Evolutionary conservation across 805 yeast species (phyloP).

Genomic region (Metschnikowia arizonensis): DNA sequence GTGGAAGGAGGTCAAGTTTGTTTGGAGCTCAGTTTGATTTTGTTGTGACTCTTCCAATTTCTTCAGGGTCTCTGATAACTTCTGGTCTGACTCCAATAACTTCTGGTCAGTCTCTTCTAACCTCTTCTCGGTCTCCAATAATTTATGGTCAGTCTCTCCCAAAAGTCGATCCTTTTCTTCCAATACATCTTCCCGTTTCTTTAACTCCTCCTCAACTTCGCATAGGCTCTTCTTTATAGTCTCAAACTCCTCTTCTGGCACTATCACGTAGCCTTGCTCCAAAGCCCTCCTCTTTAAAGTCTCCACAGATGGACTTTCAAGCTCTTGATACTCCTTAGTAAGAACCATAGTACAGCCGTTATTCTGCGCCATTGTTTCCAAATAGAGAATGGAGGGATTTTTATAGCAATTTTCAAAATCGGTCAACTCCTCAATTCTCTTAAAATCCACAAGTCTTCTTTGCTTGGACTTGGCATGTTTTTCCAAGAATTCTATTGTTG

Average conservation of each 20-base stretch:
- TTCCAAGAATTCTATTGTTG: constrained; percentile 14
- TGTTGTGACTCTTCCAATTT: background rate
- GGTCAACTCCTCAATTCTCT: constrained; percentile 9
- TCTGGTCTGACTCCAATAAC: no score
- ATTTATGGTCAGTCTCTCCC: background rate
- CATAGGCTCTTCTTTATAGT: background rate
- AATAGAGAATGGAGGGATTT: constrained; percentile 21
- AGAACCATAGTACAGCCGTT: background rate
- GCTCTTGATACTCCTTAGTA: background rate
- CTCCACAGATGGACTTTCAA: constrained; percentile 4
- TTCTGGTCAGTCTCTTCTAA: no score
- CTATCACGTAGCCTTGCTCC: constrained; percentile 5
- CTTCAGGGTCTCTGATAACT: no score
- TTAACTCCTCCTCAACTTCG: background rate
- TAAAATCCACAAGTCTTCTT: constrained; percentile 15
- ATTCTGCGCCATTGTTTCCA: constrained; percentile 4
- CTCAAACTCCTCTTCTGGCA: constrained; percentile 4
- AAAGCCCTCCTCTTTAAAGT: constrained; percentile 6
- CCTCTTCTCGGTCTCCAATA: background rate
- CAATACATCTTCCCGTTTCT: no score
- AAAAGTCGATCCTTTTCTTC: background rate
- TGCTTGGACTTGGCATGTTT: constrained; percentile 16
- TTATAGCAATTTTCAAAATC: background rate
- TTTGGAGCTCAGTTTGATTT: background rate
- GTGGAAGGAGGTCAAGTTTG: constrained; percentile 9